These are phyloP conservation scores for Coffea humblotiana DNA, from an alignment of 305 asterid species.

Conservation along the genomic window DNA sequence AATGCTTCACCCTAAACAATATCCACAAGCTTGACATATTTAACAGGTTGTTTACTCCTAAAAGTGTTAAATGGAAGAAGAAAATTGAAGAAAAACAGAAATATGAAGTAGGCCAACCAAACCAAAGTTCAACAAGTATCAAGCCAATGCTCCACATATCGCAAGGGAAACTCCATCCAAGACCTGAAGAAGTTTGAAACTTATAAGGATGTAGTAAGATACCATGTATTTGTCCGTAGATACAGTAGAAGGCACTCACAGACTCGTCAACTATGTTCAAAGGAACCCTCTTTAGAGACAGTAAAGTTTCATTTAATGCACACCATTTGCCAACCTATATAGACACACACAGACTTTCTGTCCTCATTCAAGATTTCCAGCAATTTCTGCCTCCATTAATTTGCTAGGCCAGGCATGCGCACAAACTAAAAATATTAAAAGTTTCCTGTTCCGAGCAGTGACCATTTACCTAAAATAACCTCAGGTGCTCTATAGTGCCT, in stretches of 20 bases:
- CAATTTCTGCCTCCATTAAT: not conserved
- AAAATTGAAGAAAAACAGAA: not conserved
- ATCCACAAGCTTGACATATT: constrained; percentile 10
- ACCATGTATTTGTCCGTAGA: not conserved
- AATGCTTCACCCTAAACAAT: constrained; percentile 71
- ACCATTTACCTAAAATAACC: constrained; percentile 77
- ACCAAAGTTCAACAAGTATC: constrained; percentile 86
- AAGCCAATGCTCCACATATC: constrained; percentile 97
- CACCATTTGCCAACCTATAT: no score
- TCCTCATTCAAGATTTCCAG: not conserved
- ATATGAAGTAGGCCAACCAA: constrained; percentile 45
- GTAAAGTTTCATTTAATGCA: not conserved
- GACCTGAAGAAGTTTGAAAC: constrained; percentile 44
- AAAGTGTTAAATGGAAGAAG: not conserved
- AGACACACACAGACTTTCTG: not conserved
- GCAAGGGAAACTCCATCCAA: constrained; percentile 91
- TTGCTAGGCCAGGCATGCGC: not conserved
- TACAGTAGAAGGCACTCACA: not conserved
- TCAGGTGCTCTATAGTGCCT: constrained; percentile 98
- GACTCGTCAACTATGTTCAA: not conserved
- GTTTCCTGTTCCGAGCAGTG: constrained; percentile 29
- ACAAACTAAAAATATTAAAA: not conserved
- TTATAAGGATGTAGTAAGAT: constrained; percentile 8
- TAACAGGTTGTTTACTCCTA: not conserved
- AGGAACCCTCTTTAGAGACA: not conserved